A percentile compares a stretch with the other conserved stretches of the same genome.
These are phyloP conservation scores for Cyamopsis tetragonoloba DNA, from an alignment of 306 rosid species.

Conservation along the genomic window DNA sequence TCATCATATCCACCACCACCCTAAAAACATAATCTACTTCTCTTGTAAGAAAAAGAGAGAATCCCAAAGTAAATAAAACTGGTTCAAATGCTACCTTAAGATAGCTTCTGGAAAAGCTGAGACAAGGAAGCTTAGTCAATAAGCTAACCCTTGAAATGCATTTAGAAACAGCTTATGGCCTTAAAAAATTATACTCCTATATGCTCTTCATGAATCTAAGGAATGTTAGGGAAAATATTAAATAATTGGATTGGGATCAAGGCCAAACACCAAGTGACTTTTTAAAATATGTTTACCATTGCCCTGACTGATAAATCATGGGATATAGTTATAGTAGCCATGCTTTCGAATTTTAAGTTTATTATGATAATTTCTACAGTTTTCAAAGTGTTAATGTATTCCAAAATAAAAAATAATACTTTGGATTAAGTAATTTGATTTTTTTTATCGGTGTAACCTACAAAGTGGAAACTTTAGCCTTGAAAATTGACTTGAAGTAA, in stretches of 20 bases:
- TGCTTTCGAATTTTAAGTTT: background rate
- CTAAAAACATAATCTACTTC: too few relatives aligned
- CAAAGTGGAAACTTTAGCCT: background rate
- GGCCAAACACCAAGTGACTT: background rate
- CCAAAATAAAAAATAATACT: background rate
- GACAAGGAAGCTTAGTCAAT: too few relatives aligned
- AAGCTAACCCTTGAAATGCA: too few relatives aligned
- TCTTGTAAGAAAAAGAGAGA: too few relatives aligned
- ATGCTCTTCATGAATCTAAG: too few relatives aligned
- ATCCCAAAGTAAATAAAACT: too few relatives aligned
- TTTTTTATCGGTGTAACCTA: background rate
- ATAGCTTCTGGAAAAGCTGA: too few relatives aligned
- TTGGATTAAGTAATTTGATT: background rate
- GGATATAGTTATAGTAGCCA: background rate
- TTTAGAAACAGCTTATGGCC: too few relatives aligned
- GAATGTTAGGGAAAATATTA: background rate
- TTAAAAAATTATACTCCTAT: too few relatives aligned
- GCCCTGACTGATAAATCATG: background rate
- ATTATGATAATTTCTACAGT: background rate
- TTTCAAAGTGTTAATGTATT: background rate
- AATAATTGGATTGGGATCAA: background rate
- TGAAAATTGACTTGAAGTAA: background rate
- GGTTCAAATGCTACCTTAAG: too few relatives aligned
- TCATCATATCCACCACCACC: too few relatives aligned
- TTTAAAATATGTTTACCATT: background rate